These are phyloP conservation scores for Trichoderma harzianum DNA, from an alignment of 2,329 filamentous ascomycete genomes.

Conservation along the genomic window DNA sequence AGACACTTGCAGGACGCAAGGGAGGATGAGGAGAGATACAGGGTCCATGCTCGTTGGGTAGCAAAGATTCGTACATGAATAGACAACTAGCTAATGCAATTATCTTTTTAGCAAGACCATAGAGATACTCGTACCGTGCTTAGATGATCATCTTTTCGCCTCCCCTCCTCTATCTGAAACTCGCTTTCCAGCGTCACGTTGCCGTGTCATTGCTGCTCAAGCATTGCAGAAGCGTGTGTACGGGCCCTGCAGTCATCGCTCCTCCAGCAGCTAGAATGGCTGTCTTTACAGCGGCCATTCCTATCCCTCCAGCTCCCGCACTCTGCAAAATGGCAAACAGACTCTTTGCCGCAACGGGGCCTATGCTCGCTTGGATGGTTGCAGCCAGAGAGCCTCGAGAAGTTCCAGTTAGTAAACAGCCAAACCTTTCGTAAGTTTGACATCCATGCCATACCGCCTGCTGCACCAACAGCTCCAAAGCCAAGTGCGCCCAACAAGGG, in stretches of 20 bases:
- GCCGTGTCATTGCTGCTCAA: not conserved
- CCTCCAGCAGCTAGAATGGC: not conserved
- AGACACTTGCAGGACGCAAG: not conserved
- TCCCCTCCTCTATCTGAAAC: not conserved
- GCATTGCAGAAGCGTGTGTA: not conserved
- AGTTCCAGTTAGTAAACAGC: not conserved
- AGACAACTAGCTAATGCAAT: constrained; percentile 4
- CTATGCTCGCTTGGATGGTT: constrained; percentile 18
- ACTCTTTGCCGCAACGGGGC: constrained; percentile 24
- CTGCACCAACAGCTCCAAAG: not conserved
- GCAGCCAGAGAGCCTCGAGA: not conserved
- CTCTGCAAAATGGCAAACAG: constrained; percentile 32
- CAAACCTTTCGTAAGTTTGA: not conserved
- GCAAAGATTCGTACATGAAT: not conserved
- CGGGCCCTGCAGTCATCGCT: not conserved
- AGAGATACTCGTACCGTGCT: not conserved
- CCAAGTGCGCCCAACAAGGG: constrained; percentile 1
- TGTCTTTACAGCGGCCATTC: constrained; percentile 21
- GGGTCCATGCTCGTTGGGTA: not conserved
- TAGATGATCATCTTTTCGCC: not conserved
- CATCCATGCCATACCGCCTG: not conserved
- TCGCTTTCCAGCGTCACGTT: not conserved
- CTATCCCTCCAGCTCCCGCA: constrained; percentile 28
- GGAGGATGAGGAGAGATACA: not conserved
- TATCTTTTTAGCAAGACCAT: not conserved